Percentiles rank a stretch among this genome's conserved stretches.
These are phyloP conservation scores for Planoprotostelium fungivorum DNA, from an alignment of 78 protist species.

Conservation along the genomic window DNA sequence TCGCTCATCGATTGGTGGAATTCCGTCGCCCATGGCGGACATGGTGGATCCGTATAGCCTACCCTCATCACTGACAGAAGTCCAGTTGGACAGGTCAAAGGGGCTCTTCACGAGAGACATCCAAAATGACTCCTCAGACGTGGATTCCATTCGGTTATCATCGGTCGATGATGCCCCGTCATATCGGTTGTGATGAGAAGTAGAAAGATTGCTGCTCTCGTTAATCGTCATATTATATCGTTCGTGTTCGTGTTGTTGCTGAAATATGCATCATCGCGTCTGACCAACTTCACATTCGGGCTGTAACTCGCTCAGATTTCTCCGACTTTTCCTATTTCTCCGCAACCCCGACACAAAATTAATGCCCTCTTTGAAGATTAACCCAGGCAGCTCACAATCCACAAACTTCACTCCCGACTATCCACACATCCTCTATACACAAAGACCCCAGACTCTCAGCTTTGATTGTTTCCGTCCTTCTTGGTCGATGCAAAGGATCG, in stretches of 20 bases:
- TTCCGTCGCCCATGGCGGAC: neutral
- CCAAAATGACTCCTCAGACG: neutral
- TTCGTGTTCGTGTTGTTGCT: neutral
- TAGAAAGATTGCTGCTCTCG: neutral
- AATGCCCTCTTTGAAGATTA: no score
- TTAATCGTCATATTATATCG: neutral
- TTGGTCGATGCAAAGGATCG: neutral
- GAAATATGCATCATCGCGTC: no score
- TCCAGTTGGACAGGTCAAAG: neutral
- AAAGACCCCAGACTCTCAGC: neutral
- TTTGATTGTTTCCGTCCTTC: neutral
- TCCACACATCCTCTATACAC: neutral
- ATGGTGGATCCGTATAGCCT: neutral
- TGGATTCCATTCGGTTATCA: no score
- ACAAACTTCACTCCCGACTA: neutral
- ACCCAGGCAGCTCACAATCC: no score
- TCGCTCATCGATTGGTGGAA: no score
- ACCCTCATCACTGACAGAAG: neutral
- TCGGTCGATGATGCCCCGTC: no score
- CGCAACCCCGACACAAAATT: no score
- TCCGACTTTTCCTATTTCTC: neutral
- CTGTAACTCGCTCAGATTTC: neutral
- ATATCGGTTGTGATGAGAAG: neutral
- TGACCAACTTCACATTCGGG: no score
- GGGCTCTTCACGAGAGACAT: neutral